Base-by-base conservation (phyloP, 1,284 basidiomycete genomes). In the Meripilus lineatus region DNA sequence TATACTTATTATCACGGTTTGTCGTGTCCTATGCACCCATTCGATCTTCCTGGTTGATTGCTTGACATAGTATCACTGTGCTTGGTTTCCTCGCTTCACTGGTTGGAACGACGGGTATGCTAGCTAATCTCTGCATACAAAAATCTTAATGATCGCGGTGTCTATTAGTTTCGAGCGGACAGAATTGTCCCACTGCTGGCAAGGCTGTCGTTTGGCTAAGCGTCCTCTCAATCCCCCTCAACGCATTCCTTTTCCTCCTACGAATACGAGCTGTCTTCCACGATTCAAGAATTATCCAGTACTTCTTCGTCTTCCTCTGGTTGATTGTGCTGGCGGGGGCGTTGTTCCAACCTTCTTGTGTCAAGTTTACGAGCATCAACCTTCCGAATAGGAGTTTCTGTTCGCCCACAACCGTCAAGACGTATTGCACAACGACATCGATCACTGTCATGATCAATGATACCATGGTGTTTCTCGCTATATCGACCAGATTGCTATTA, bases 241-340 rank as follows among this genome's bases (percentile, higher is more conserved):
- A 65, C 1, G 53, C 60, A 3, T 47, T 66, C 5, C 62, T 69
- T n/a, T 67, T 68, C 47, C 60, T 67, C 40, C 53, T 68, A 38
- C 65, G 66, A 4, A 56, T 65, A 4, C 55, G 56, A 17, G 65
- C 67, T 2, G 56, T 70, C 25, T 69, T 58, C 45, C 41, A 51
- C 4, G 44, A 51, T 13, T 52, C 63, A 39, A 53, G 42, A 23
- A 38, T 38, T 26, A 40, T 65, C 28, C 42, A 54, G 4, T 21
- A 4, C n/a, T 45, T 40, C 3, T 45, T 60, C 36, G 66, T 65
- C 48, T 53, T 50, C 22, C 4, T 59, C 18, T 69, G 67, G 66
- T 50, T 70, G 13, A 35, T 46, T 5, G 58, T 60, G 2, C 40
- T 62, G 14, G 65, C 36, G 13, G 26, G 17, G 13, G n/a, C 24